These are phyloP conservation scores for Colletotrichum graminicola DNA, from an alignment of 2,329 filamentous ascomycete genomes.

Conservation along the genomic window DNA sequence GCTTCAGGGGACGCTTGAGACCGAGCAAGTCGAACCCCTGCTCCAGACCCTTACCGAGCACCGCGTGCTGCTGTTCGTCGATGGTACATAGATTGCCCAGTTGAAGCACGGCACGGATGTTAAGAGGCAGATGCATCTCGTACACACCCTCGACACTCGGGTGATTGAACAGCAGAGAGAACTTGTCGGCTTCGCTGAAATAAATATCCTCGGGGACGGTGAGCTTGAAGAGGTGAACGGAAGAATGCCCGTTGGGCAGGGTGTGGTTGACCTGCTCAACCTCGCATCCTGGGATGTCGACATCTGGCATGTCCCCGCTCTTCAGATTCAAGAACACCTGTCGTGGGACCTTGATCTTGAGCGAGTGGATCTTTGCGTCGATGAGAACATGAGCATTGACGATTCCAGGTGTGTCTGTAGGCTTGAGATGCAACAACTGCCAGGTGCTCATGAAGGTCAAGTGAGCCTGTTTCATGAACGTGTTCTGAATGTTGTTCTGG, in stretches of 20 bases:
- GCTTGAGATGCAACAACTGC: constrained; percentile 90
- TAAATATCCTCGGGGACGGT: constrained; percentile 91
- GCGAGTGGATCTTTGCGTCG: constrained; percentile 87
- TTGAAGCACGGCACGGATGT: constrained; percentile 87
- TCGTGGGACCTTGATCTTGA: constrained; percentile 90
- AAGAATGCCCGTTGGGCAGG: constrained; percentile 93
- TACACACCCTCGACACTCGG: constrained; percentile 97
- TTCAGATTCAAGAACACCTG: constrained; percentile 94
- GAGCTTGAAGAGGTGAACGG: constrained; percentile 93
- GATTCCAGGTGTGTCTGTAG: constrained; percentile 86
- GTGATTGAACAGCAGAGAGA: constrained; percentile 87
- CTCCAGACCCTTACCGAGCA: constrained; percentile 91
- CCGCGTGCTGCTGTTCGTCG: constrained; percentile 89
- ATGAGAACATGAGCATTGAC: constrained; percentile 93
- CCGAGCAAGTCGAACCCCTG: constrained; percentile 90
- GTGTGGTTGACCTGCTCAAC: constrained; percentile 96
- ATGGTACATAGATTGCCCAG: constrained; percentile 94
- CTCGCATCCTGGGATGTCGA: constrained; percentile 85
- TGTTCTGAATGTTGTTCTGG: constrained; percentile 74
- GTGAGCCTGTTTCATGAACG: constrained; percentile 93
- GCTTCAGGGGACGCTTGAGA: constrained; percentile 76
- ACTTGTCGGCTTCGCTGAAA: constrained; percentile 84
- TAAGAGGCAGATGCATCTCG: constrained; percentile 90
- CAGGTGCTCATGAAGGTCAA: constrained; percentile 91
- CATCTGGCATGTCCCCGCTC: constrained; percentile 85